phyloP scores from a whole-genome alignment of 2,329 filamentous ascomycete species.

The Xylariales sp. region DNA sequence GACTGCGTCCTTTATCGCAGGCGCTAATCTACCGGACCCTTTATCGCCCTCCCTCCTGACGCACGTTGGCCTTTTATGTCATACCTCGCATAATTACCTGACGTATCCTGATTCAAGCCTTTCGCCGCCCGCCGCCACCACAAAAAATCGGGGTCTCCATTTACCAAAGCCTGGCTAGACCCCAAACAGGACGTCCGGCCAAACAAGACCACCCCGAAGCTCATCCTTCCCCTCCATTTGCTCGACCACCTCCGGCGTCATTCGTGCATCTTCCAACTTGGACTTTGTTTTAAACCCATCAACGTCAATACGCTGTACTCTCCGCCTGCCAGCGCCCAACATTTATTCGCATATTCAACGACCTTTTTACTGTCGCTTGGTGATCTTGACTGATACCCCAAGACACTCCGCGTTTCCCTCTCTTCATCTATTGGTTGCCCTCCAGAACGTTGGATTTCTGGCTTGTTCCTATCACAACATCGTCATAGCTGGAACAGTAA shows the following conservation, averaged over 20 bases:
- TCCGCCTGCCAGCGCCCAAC: too few species aligned
- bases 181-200: too few species aligned
- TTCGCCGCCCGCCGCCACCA: slow-evolving; percentile 7
- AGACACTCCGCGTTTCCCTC: too few species aligned
- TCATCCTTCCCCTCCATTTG: slow-evolving; percentile 4
- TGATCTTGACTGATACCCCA: slow-evolving; percentile 11
- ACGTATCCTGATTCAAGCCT: slow-evolving; percentile 10
- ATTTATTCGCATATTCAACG: not conserved
- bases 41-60: not conserved
- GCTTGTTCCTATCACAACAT: not conserved
- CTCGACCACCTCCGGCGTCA: slow-evolving; percentile 5
- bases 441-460: not conserved
- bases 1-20: slow-evolving; percentile 1
- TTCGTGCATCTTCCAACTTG: too few species aligned
- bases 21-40: too few species aligned
- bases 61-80: slow-evolving; percentile 3
- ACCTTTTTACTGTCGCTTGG: slow-evolving; percentile 4
- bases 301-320: too few species aligned
- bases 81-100: slow-evolving; percentile 9
- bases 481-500: slow-evolving; percentile 5
- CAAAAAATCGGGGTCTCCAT: slow-evolving; percentile 6
- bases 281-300: too few species aligned
- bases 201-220: slow-evolving; percentile 6
- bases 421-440: not conserved
- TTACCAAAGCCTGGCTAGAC: slow-evolving; percentile 3